Evolutionary conservation across 2,329 filamentous ascomycete species (phyloP).

Genomic region (Aspergillus glaucus): DNA sequence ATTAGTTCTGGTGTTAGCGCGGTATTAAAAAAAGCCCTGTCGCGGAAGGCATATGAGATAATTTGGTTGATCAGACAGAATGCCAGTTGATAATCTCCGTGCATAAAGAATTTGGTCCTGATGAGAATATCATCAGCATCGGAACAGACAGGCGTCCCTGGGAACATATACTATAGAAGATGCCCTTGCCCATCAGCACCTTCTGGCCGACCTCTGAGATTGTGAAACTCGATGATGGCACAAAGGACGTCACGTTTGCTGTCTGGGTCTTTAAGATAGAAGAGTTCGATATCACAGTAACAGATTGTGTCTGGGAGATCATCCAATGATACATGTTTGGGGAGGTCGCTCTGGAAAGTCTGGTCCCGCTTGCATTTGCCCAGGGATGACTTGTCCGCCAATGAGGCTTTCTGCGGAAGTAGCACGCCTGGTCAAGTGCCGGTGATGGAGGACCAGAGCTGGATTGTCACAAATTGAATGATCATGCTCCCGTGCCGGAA

Average conservation of each 20-base stretch:
- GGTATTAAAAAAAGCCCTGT: slow-evolving; percentile 19
- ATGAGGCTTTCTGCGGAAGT: no score
- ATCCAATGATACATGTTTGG: no score
- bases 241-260: slow-evolving; percentile 15
- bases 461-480: slow-evolving; percentile 14
- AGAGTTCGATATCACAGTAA: no score
- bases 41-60: slow-evolving; percentile 16
- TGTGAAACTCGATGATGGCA: slow-evolving; percentile 21
- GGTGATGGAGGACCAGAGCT: slow-evolving; percentile 21
- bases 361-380: no score
- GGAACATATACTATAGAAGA: neutral
- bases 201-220: slow-evolving; percentile 21
- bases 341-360: no score
- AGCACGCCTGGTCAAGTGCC: slow-evolving; percentile 9
- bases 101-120: slow-evolving; percentile 4
- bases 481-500: slow-evolving; percentile 19
- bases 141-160: neutral
- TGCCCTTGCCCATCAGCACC: slow-evolving; percentile 19
- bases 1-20: slow-evolving; percentile 19
- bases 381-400: no score
- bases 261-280: no score
- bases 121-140: slow-evolving; percentile 7
- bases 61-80: slow-evolving; percentile 22
- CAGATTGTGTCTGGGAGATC: no score
- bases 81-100: slow-evolving; percentile 22